These are phyloP conservation scores for Pichia sp. DNA, from an alignment of 1,139 yeast genomes.

Conservation along the genomic window DNA sequence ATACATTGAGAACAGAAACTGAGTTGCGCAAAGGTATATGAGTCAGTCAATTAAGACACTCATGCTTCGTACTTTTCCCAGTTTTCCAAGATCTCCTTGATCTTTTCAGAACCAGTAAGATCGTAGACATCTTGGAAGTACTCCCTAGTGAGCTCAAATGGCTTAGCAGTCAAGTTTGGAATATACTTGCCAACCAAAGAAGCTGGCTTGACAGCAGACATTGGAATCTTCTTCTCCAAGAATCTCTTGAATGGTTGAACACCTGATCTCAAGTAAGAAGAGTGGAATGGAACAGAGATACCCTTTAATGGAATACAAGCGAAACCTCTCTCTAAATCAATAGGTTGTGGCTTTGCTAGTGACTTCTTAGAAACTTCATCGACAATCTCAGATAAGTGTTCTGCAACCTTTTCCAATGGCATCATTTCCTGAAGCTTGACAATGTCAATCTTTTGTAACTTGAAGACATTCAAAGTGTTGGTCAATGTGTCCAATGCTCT, in stretches of 20 bases:
- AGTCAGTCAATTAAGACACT: too few species aligned
- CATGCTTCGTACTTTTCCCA: conserved; percentile 76
- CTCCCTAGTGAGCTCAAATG: conserved; percentile 91
- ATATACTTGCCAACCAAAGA: conserved; percentile 90
- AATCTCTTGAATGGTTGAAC: conserved; percentile 98
- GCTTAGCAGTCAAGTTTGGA: conserved; percentile 98
- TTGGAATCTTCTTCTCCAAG: conserved; percentile 91
- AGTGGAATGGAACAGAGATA: conserved; percentile 98
- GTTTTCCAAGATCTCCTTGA: conserved; percentile 82
- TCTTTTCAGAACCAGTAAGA: conserved; percentile 85
- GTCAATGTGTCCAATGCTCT: conserved; percentile 90
- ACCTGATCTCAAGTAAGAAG: conserved; percentile 94
- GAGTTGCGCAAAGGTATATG: too few species aligned
- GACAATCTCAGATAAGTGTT: conserved; percentile 80
- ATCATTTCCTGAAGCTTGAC: conserved; percentile 77
- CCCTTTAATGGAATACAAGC: conserved; percentile 98
- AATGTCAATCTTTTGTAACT: conserved; percentile 89
- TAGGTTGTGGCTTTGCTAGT: conserved; percentile 86
- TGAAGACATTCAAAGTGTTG: conserved; percentile 87
- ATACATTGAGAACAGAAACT: conserved; percentile 1
- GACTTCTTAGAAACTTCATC: conserved; percentile 79
- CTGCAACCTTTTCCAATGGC: conserved; percentile 81
- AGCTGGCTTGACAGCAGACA: conserved; percentile 91
- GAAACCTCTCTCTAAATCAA: conserved; percentile 94
- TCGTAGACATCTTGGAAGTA: conserved; percentile 94